Evolutionary conservation across 1,139 yeast genomes (phyloP), one percentile per base, ranked within the genome.

Genomic region (Yamadazyma conglobata): DNA sequence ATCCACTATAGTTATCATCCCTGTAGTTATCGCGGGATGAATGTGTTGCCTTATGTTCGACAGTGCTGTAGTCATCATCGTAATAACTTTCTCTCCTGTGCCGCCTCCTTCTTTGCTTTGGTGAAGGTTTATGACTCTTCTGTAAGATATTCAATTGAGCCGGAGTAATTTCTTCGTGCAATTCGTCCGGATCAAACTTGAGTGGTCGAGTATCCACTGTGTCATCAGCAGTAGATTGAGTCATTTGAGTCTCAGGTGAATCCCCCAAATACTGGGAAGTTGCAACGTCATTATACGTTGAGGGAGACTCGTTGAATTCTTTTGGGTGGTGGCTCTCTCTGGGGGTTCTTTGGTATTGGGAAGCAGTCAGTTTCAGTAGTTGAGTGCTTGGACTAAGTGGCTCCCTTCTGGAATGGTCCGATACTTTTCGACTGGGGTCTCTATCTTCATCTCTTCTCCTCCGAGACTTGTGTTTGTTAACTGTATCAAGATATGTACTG

Each of bases 111-210:
- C 15, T 11, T n/a, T 30, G 27, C 5, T 30, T 17, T 3, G 30
- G 27, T 2, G 28, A n/a, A 3, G 35, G 33, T 10, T 28, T 24
- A 8, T 36, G 33, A 24, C 39, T 33, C 12, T 46, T 47, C 24
- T 52, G 58, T 12, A 60, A 38, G 15, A 49, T 38, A 33, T 56
- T 59, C 27, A 61, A 44, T 38, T 62, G 60, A 0, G 69, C 69
- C 2, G 69, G 69, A 0, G 68, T 62, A 21, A 59, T 50, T 26
- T 48, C 64, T 39, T 56, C 60, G 28, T 48, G 53, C 27, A 62
- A 47, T 27, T 51, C 48, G 34, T 61, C 67, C 3, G 62, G 58
- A 35, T 60, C 64, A 10, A 36, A 25, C 0, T 32, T 22, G 8
- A 38, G 31, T 3, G 19, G 28, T n/a, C 39, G 35, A 13, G 38